Percentiles rank a stretch among this genome's conserved stretches.
phyloP scores from a whole-genome alignment of 2,329 filamentous ascomycete species.

The Ascochyta koolunga region DNA sequence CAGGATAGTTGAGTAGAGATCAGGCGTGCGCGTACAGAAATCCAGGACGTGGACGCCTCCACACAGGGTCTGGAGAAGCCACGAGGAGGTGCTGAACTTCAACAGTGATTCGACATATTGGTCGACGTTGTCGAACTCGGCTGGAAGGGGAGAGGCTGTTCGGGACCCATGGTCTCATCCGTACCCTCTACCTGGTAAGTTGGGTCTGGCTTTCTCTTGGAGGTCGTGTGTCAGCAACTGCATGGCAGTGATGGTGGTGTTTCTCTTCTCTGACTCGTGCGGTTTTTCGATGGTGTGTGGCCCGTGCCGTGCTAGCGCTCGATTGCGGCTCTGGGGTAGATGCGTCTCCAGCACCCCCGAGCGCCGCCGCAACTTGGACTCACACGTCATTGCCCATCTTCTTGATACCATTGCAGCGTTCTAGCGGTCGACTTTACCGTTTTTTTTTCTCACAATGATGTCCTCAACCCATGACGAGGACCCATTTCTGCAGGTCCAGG shows the following conservation, averaged over 20 bases:
- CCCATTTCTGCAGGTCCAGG: slow-evolving; percentile 59
- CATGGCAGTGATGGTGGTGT: slow-evolving; percentile 14
- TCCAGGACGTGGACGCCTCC: slow-evolving; percentile 97
- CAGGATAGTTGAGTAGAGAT: slow-evolving; percentile 78
- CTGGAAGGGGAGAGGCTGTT: slow-evolving; percentile 69
- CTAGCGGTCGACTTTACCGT: neutral
- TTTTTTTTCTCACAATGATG: slow-evolving; percentile 36
- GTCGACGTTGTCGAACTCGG: slow-evolving; percentile 73
- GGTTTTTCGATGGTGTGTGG: slow-evolving; percentile 15
- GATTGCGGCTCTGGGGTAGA: slow-evolving; percentile 4
- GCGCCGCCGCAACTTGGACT: slow-evolving; percentile 14
- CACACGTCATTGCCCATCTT: neutral
- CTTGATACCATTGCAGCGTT: neutral
- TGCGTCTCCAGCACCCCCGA: slow-evolving; percentile 11
- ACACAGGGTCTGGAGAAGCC: slow-evolving; percentile 84
- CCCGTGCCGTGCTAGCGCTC: slow-evolving; percentile 13
- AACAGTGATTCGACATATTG: slow-evolving; percentile 81
- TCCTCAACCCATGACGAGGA: slow-evolving; percentile 50
- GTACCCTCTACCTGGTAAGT: slow-evolving; percentile 7
- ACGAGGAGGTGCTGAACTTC: slow-evolving; percentile 73
- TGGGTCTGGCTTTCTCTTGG: slow-evolving; percentile 3
- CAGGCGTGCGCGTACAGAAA: slow-evolving; percentile 86
- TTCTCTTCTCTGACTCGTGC: slow-evolving; percentile 15
- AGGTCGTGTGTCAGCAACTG: slow-evolving; percentile 12
- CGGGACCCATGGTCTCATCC: slow-evolving; percentile 53